Base-by-base conservation (phyloP, 78 protist species). In the Paulinella micropora region DNA sequence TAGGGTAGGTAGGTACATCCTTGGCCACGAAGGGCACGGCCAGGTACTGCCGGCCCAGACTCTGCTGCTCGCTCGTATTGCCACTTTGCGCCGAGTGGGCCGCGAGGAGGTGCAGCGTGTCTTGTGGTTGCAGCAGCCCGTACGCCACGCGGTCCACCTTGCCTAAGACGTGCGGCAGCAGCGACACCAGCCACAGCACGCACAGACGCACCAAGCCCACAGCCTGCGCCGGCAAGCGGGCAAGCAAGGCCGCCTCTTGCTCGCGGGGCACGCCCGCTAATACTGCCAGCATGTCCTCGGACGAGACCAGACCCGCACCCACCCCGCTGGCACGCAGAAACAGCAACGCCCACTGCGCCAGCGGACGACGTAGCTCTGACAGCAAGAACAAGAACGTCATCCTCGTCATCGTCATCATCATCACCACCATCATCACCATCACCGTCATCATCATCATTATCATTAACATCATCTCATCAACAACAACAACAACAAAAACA, bases 101-200 rank as follows among this genome's bases (percentile, higher is more conserved):
- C 79, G 88, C 88, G 9, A 79, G 90, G 6, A 9, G 79, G 3
- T 32, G n/a, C 28, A 1, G 69, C 86, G 77, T 6, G 32, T 81
- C 84, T 29, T 81, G 38, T 29, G 9, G 9, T 32, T 31, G 28
- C 4, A 91, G 79, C 64, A 91, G 36, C 23, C 93, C 93, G 89
- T 87, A 91, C 37, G 90, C 36, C 29, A 91, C 93, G 39, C 93
- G 93, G 37, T 91, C 90, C 31, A 91, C 83, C 87, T 91, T 91
- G 34, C n/a, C 37, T 2, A 91, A 69, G 39, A 41, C 64, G 90
- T 91, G 93, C 9, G 93, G 88, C 3, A 82, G 83, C 9, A 90
- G 29, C 31, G 93, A 35, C 87, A 2, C 3, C 32, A 92, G 77
- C 84, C 84, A 81, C n/a, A n/a, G n/a, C n/a, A n/a, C n/a, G n/a